Evolutionary conservation across 2,329 filamentous ascomycete genomes (phyloP), one percentile per base, ranked within the genome.

Genomic region (Fusarium bactridioides): DNA sequence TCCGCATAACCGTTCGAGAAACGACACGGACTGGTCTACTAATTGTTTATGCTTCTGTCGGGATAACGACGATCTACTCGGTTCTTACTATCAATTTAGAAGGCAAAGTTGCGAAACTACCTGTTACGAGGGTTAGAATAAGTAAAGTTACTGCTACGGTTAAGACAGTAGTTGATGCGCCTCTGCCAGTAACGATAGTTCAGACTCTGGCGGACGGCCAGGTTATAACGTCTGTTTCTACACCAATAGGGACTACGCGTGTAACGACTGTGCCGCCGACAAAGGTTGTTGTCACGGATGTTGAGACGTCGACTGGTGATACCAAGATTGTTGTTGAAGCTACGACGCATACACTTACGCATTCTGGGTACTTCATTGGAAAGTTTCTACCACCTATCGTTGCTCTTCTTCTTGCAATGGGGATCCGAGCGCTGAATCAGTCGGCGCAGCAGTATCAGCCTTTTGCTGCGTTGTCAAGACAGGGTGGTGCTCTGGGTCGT

Each of bases 401-500:
- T 3, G 82, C 82, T 21, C 79, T 85, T 2, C 58, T 81, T 19
- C 77, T 84, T 4, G 78, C 80, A 15, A 81, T 84, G 51, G 80
- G 81, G 0, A 79, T 85, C 38, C 79, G 83, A 6, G 78, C 84
- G 25, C 71, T 85, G 59, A 82, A 84, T 64, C 77, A 80, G 56
- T 80, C 82, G 61, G 82, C 79, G 2, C 82, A 83, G 58, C 78
- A 83, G 16, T 84, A 82, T 45, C 83, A 84, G 63, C 84, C 84
- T 3, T 86, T 86, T 71, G 82, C 83, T 56, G 80, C 82, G 2
- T 75, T 88, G 5, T 77, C 81, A 10, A 77, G 74, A 13, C 69
- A 77, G 0, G 73, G 76, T 1, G 85, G 84, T 10, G 82, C 82
- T 0, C 56, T 74, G 0, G 85, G 85, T 0, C 70, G 74, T 0